phyloP scores from a whole-genome alignment of 2,329 filamentous ascomycete species.

The Pyricularia pennisetigena region DNA sequence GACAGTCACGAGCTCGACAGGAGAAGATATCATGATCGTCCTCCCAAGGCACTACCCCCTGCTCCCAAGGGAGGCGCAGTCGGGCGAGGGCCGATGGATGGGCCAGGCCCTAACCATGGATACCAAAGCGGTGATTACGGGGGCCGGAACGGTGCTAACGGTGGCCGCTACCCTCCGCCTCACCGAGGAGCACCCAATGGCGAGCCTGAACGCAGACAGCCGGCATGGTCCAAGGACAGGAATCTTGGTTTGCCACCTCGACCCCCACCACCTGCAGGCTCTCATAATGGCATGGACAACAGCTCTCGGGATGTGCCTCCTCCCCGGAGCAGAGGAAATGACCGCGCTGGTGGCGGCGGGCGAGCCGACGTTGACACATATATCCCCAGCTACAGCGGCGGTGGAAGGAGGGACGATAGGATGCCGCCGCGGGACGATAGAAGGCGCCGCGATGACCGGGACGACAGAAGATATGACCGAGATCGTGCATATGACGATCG shows the following conservation, averaged over 20 bases:
- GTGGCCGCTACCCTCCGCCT: constrained; percentile 30
- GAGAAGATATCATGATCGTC: constrained; percentile 79
- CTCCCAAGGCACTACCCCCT: constrained; percentile 66
- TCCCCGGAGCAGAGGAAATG: constrained; percentile 19
- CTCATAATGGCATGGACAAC: constrained; percentile 24
- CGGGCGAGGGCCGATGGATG: constrained; percentile 54
- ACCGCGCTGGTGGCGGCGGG: constrained; percentile 13
- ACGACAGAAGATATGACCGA: constrained; percentile 23
- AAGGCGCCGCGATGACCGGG: constrained; percentile 27
- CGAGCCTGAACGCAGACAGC: constrained; percentile 27
- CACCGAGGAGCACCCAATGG: constrained; percentile 23
- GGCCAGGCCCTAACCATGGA: constrained; percentile 35
- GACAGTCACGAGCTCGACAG: constrained; percentile 96
- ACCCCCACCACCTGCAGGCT: constrained; percentile 35
- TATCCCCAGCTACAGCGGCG: constrained; percentile 35
- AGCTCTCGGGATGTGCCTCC: constrained; percentile 14
- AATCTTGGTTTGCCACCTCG: constrained; percentile 34
- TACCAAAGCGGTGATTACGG: constrained; percentile 42
- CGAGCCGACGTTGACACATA: constrained; percentile 34
- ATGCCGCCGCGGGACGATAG: constrained; percentile 24
- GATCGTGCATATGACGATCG: constrained; percentile 24
- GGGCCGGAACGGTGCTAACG: constrained; percentile 36
- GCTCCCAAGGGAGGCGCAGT: constrained; percentile 88
- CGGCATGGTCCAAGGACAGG: constrained; percentile 45
- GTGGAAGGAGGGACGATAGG: constrained; percentile 7